Evolutionary conservation across 2,329 filamentous ascomycete species (phyloP).

Genomic region (Tolypocladium guangdongense): DNA sequence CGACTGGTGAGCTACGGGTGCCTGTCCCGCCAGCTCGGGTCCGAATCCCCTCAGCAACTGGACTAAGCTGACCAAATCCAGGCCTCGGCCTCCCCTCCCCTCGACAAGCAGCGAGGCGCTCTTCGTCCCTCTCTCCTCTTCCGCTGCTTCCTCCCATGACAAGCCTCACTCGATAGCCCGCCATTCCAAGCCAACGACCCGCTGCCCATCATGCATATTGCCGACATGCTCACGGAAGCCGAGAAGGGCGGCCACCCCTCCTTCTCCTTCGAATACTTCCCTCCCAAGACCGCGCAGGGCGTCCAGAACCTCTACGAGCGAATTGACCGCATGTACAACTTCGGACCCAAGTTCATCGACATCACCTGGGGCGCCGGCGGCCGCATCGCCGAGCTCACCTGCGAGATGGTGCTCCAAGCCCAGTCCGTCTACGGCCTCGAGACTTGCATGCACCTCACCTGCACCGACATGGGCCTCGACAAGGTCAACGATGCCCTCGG

Average conservation of each 20-base stretch:
- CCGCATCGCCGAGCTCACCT: conserved; percentile 79
- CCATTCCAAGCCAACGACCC: not conserved
- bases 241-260: conserved; percentile 70
- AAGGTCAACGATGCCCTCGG: conserved; percentile 84
- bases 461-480: conserved; percentile 91
- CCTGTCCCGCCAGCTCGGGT: not conserved
- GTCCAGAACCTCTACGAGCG: conserved; percentile 99
- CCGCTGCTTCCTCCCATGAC: not conserved
- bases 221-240: conserved; percentile 76
- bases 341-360: conserved; percentile 93
- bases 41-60: too few relatives aligned
- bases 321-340: conserved; percentile 96
- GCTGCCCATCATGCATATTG: conserved; percentile 71
- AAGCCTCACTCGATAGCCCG: not conserved
- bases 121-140: too few relatives aligned
- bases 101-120: too few relatives aligned
- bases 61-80: not conserved
- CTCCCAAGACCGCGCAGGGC: conserved; percentile 92
- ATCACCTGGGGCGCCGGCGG: conserved; percentile 98
- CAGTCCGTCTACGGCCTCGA: conserved; percentile 93
- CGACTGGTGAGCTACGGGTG: not conserved
- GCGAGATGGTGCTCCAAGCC: conserved; percentile 94
- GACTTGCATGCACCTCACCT: conserved; percentile 98
- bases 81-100: not conserved
- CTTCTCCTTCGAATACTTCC: conserved; percentile 99